Evolutionary conservation across 164 flowering plant species (phyloP).

Genomic region (Buxus sempervirens): DNA sequence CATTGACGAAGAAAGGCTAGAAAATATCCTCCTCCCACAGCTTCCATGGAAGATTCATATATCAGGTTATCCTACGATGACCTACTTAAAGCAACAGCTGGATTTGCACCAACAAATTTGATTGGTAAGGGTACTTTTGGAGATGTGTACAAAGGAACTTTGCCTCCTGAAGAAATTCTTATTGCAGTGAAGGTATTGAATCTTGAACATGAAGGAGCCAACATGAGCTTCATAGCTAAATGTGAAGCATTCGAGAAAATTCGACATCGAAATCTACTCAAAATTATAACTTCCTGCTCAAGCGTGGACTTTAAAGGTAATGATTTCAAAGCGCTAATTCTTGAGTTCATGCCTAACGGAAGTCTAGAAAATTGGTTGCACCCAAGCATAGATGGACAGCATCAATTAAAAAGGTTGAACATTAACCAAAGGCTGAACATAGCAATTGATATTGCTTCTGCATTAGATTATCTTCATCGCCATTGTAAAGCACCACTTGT

Average conservation of each 20-base stretch:
- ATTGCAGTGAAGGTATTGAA: background rate
- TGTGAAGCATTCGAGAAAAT: background rate
- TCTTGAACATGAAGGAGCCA: background rate
- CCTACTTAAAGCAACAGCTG: background rate
- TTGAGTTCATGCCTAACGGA: background rate
- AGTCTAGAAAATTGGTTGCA: background rate
- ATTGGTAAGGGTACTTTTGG: background rate
- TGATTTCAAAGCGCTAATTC: background rate
- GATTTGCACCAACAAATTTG: background rate
- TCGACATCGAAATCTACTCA: background rate
- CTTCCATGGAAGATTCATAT: background rate
- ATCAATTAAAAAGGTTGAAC: background rate
- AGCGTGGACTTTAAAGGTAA: background rate
- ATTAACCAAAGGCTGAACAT: background rate
- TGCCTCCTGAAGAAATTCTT: background rate
- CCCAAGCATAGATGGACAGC: background rate
- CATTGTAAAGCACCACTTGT: background rate
- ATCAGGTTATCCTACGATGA: background rate
- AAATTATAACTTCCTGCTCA: background rate
- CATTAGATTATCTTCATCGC: background rate
- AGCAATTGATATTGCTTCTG: background rate
- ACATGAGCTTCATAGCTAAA: background rate
- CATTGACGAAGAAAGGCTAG: background rate
- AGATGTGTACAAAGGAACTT: background rate
- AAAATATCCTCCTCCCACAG: background rate